phyloP scores from a whole-genome alignment of 2,329 filamentous ascomycete genomes.

The Penicillium griseofulvum region DNA sequence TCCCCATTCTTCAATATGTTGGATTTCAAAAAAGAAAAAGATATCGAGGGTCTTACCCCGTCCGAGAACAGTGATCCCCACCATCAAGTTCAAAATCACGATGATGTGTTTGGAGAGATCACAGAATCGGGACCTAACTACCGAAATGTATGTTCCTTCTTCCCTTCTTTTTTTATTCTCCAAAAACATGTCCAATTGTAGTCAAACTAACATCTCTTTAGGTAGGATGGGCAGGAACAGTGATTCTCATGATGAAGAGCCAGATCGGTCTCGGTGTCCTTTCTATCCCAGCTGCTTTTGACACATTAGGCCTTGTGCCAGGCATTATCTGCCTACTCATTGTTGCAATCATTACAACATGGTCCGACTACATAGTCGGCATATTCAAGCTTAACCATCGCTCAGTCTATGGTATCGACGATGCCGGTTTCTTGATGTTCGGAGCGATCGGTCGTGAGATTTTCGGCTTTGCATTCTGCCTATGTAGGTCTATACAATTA shows the following conservation, averaged over 20 bases:
- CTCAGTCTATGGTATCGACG: slow-evolving; percentile 58
- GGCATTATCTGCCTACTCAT: slow-evolving; percentile 47
- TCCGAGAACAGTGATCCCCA: not conserved
- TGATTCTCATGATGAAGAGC: slow-evolving; percentile 48
- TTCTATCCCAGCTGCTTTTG: slow-evolving; percentile 49
- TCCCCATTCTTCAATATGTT: not conserved
- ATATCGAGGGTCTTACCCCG: not conserved
- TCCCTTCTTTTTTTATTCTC: not conserved
- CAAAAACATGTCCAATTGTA: not conserved
- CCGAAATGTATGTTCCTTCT: slow-evolving; percentile 22
- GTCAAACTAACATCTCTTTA: slow-evolving; percentile 4
- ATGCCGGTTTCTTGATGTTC: slow-evolving; percentile 55
- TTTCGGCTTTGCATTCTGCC: slow-evolving; percentile 27
- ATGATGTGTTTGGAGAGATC: slow-evolving; percentile 41
- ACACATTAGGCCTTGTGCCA: slow-evolving; percentile 49
- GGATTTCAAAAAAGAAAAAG: slow-evolving; percentile 3
- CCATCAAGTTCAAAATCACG: slow-evolving; percentile 3
- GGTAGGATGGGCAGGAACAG: slow-evolving; percentile 47
- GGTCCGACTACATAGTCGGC: slow-evolving; percentile 50
- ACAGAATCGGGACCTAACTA: slow-evolving; percentile 32
- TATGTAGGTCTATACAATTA: slow-evolving; percentile 1
- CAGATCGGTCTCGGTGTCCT: slow-evolving; percentile 50
- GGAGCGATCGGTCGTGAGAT: slow-evolving; percentile 53
- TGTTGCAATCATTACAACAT: slow-evolving; percentile 48
- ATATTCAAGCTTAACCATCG: slow-evolving; percentile 54